Evolutionary conservation across 306 rosid genomes (phyloP).

Genomic region (Prunus persica): DNA sequence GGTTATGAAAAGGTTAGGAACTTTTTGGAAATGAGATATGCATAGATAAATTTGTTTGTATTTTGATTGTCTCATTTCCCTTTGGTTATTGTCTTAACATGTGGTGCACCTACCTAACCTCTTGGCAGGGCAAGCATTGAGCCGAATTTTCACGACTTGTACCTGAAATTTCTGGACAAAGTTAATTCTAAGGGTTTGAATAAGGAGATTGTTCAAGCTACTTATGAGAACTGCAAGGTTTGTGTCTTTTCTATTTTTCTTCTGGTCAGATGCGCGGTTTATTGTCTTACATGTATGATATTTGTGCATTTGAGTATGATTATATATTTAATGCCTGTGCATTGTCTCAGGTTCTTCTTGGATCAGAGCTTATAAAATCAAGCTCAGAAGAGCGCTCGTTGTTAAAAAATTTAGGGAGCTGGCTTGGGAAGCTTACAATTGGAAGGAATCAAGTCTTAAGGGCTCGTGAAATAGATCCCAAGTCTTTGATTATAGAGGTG

Average conservation of each 20-base stretch:
- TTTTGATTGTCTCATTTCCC: neutral
- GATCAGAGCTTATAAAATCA: constrained; percentile 94
- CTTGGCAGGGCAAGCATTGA: constrained; percentile 92
- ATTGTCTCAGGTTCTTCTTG: constrained; percentile 77
- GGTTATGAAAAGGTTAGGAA: constrained; percentile 93
- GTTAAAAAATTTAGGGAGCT: constrained; percentile 95
- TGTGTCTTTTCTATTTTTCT: neutral
- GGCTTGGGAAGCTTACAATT: constrained; percentile 98
- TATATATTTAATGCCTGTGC: neutral
- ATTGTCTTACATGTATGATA: neutral
- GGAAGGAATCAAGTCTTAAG: constrained; percentile 93
- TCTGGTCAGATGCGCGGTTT: neutral
- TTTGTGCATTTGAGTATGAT: constrained; percentile 1
- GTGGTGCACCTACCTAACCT: neutral
- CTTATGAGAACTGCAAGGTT: constrained; percentile 99
- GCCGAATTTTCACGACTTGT: constrained; percentile 93
- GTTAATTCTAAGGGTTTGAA: constrained; percentile 75
- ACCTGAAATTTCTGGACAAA: constrained; percentile 88
- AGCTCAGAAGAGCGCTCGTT: constrained; percentile 98
- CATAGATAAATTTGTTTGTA: neutral
- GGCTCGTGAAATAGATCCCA: constrained; percentile 98
- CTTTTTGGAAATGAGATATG: neutral
- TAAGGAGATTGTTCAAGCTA: constrained; percentile 84
- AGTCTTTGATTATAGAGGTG: constrained; percentile 96
- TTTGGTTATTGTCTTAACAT: neutral